Base-by-base conservation (phyloP, 2,329 filamentous ascomycete species). In the Ambrosiella beaveri region DNA sequence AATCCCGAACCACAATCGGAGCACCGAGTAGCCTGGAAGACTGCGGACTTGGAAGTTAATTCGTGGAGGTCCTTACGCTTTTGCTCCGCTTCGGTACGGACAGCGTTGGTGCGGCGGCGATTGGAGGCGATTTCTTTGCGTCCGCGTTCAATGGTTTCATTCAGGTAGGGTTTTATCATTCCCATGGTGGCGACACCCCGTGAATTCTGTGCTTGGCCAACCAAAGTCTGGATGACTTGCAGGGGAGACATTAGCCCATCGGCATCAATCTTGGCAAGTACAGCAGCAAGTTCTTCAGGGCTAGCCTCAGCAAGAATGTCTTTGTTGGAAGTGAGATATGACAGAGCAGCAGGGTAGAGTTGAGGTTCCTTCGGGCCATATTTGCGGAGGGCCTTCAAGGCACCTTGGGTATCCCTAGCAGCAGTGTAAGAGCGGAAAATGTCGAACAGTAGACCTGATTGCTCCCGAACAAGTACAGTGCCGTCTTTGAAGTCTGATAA, bases 381-480 rank as follows among this genome's bases (percentile, higher is more conserved):
- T 69, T 95, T 96, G 61, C 82, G 80, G 45, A 98, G 74, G 0
- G 93, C 90, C 66, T 85, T 87, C 66, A 98, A 88, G 4, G 91
- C 91, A 8, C 93, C 91, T 45, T 80, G 76, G 0, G 93, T 98
- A 68, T 98, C 93, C 63, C 89, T 88, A 19, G 90, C 88, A 0
- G 89, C 82, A 1, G 91, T 95, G 68, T 95, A 96, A 1, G 91
- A 96, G 54, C 93, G 84, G 73, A 98, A 97, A 61, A 98, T 97
- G 69, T 98, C 93, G 59, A 90, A 93, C 47, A 88, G 79, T 2
- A 98, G 78, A 17, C 90, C 89, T 61, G 94, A 88, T 66, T 96
- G 88, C 71, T 98, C 93, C 63, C 90, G 87, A 58, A 98, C 90
- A 1, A 98, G 79, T 1, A 88, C 88, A 0, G 89, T 95, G 15